phyloP scores from a whole-genome alignment of 2,329 filamentous ascomycete species.

The Coccinonectria pachysandricola region DNA sequence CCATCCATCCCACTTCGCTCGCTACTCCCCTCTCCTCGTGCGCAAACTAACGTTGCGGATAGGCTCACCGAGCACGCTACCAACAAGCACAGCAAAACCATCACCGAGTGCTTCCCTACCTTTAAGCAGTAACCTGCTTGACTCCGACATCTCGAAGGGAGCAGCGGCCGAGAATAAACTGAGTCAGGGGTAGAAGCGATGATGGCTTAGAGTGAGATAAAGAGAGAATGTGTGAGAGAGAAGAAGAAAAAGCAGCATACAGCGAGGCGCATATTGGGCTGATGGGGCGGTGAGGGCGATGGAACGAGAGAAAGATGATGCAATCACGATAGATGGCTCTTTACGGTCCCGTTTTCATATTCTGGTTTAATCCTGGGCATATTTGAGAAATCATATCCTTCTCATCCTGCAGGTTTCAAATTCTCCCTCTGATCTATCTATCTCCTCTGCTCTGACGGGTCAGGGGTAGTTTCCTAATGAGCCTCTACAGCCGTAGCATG shows the following conservation, averaged over 20 bases:
- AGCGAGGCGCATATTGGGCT: no score
- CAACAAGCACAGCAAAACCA: slow-evolving; percentile 68
- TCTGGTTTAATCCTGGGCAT: no score
- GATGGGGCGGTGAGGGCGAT: slow-evolving; percentile 2
- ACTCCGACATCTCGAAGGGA: no score
- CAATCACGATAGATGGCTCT: slow-evolving; percentile 4
- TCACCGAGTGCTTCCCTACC: slow-evolving; percentile 60
- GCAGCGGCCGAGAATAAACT: no score
- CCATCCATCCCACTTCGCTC: slow-evolving; percentile 1
- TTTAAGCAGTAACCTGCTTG: slow-evolving; percentile 26
- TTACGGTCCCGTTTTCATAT: slow-evolving; percentile 4
- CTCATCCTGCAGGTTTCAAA: slow-evolving; percentile 2
- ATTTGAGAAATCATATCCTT: no score
- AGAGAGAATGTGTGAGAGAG: no score
- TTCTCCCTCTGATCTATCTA: slow-evolving; percentile 4
- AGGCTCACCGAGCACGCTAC: slow-evolving; percentile 60
- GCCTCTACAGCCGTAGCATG: slow-evolving; percentile 21
- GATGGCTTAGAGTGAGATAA: no score
- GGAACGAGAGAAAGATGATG: slow-evolving; percentile 1
- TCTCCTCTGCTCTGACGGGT: slow-evolving; percentile 1
- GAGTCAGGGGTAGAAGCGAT: no score
- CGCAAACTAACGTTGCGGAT: slow-evolving; percentile 7
- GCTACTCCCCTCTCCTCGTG: background rate
- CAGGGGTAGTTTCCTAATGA: slow-evolving; percentile 16
- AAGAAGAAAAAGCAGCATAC: no score